Conservation (phyloP, 2,329 filamentous ascomycete genomes). For the Penicillium sclerotigenum region DNA sequence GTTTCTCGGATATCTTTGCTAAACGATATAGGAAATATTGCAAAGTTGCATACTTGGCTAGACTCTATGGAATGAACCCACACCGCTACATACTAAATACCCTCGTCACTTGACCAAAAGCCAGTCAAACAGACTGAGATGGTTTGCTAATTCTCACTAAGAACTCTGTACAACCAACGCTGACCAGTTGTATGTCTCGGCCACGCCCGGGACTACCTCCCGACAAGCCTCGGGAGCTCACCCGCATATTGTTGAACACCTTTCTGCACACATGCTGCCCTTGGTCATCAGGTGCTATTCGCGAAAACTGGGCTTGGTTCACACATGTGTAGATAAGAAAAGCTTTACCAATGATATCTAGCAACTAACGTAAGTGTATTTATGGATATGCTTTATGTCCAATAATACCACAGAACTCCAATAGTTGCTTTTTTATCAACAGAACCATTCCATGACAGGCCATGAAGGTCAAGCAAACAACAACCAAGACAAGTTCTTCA, state of each 20-base stretch:
- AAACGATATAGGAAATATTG: too few species aligned
- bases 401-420: not conserved
- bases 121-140: not conserved
- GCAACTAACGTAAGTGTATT: not conserved
- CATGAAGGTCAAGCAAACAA: not conserved
- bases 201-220: not conserved
- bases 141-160: too few species aligned
- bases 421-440: not conserved
- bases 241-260: not conserved
- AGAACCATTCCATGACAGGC: not conserved
- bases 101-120: not conserved
- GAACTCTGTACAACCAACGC: not conserved
- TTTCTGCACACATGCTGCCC: too few species aligned
- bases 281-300: too few species aligned
- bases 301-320: not conserved
- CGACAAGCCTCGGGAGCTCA: not conserved
- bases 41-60: not conserved
- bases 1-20: not conserved
- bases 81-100: not conserved
- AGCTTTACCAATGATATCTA: not conserved
- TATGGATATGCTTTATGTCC: too few species aligned
- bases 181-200: not conserved
- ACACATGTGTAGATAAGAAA: not conserved
- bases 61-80: not conserved
- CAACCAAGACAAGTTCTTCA: not conserved